Evolutionary conservation across 2,329 filamentous ascomycete genomes (phyloP).

Genomic region (Pyrenophora tritici-repentis): DNA sequence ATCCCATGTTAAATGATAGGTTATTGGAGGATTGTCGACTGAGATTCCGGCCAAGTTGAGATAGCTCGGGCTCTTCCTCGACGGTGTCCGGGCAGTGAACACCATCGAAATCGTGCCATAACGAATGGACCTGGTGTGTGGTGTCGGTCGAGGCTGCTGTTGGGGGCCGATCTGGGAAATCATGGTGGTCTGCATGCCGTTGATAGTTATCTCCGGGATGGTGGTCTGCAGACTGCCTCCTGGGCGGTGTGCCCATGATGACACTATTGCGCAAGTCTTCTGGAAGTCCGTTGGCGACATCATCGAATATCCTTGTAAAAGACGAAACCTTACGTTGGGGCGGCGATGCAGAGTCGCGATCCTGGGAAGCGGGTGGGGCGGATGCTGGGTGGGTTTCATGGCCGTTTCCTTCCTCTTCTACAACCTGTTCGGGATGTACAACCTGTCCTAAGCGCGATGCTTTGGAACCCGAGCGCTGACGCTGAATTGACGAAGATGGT

Average conservation of each 20-base stretch:
- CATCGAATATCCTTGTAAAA: slow-evolving; percentile 45
- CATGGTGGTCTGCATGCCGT: slow-evolving; percentile 20
- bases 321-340: slow-evolving; percentile 40
- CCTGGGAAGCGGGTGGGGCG: slow-evolving; percentile 6
- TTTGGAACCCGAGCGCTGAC: slow-evolving; percentile 48
- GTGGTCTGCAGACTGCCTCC: slow-evolving; percentile 14
- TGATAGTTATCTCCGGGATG: slow-evolving; percentile 8
- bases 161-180: slow-evolving; percentile 52
- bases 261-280: slow-evolving; percentile 36
- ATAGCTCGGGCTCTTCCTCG: slow-evolving; percentile 35
- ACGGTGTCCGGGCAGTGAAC: slow-evolving; percentile 68
- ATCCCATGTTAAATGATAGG: slow-evolving; percentile 53
- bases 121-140: slow-evolving; percentile 66
- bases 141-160: slow-evolving; percentile 65
- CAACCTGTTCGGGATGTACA: slow-evolving; percentile 42
- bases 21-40: slow-evolving; percentile 32
- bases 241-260: slow-evolving; percentile 13
- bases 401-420: slow-evolving; percentile 22
- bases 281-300: slow-evolving; percentile 43
- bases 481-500: slow-evolving; percentile 35
- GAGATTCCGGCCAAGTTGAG: slow-evolving; percentile 22
- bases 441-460: slow-evolving; percentile 51
- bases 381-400: slow-evolving; percentile 21
- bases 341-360: slow-evolving; percentile 3
- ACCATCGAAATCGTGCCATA: slow-evolving; percentile 83